Evolutionary conservation across 2,329 filamentous ascomycete genomes (phyloP).

Genomic region (Aureobasidium lini): DNA sequence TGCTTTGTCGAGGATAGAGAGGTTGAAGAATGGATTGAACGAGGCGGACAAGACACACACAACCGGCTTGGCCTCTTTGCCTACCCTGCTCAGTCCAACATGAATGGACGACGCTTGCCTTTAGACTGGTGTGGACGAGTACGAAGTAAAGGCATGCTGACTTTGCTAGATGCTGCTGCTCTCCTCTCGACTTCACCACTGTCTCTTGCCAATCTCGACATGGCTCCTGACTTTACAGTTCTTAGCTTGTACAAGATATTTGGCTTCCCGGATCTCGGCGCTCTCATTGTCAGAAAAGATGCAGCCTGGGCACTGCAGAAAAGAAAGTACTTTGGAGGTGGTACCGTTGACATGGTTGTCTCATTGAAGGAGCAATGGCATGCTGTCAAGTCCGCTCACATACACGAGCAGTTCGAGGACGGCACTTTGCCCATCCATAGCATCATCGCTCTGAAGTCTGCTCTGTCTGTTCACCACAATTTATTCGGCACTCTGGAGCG

Average conservation of each 20-base stretch:
- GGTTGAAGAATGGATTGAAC: slow-evolving; percentile 57
- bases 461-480: slow-evolving; percentile 59
- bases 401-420: slow-evolving; percentile 83
- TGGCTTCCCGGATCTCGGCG: slow-evolving; percentile 86
- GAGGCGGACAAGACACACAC: slow-evolving; percentile 29
- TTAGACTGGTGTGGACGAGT: slow-evolving; percentile 54
- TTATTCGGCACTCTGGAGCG: slow-evolving; percentile 62
- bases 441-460: slow-evolving; percentile 76
- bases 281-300: slow-evolving; percentile 69
- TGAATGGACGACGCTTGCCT: slow-evolving; percentile 74
- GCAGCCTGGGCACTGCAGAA: slow-evolving; percentile 54
- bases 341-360: slow-evolving; percentile 85
- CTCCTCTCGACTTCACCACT: slow-evolving; percentile 70
- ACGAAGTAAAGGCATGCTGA: slow-evolving; percentile 44
- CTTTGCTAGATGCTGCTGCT: slow-evolving; percentile 77
- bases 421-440: slow-evolving; percentile 86
- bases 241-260: slow-evolving; percentile 96
- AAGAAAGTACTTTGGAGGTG: slow-evolving; percentile 83
- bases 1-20: slow-evolving; percentile 60
- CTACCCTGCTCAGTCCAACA: slow-evolving; percentile 87
- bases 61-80: slow-evolving; percentile 53
- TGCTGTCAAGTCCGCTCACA: slow-evolving; percentile 57
- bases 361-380: slow-evolving; percentile 70
- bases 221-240: slow-evolving; percentile 75
- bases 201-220: slow-evolving; percentile 54